Conservation (phyloP, 2,329 filamentous ascomycete genomes). For the Cladosporium sp. region DNA sequence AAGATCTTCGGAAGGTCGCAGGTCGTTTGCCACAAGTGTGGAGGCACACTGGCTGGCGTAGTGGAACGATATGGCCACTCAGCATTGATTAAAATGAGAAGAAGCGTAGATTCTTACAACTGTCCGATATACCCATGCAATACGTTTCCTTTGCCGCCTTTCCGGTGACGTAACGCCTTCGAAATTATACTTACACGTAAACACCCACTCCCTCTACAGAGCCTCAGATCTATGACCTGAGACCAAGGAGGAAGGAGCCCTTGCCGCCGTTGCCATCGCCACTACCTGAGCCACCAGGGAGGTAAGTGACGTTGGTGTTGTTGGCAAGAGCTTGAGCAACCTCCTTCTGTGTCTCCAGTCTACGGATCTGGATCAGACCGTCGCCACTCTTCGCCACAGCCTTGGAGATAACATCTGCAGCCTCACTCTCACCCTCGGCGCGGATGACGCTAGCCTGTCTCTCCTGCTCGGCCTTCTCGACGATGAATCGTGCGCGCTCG, state of each 20-base stretch:
- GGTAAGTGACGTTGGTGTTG: slow-evolving; percentile 95
- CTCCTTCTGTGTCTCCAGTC: slow-evolving; percentile 95
- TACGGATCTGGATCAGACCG: slow-evolving; percentile 90
- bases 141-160: slow-evolving; percentile 13
- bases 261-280: slow-evolving; percentile 46
- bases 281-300: slow-evolving; percentile 67
- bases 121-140: slow-evolving; percentile 16
- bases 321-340: slow-evolving; percentile 85
- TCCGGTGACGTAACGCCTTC: slow-evolving; percentile 11
- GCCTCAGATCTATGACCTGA: slow-evolving; percentile 52
- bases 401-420: slow-evolving; percentile 90
- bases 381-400: slow-evolving; percentile 92
- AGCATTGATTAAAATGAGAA: slow-evolving; percentile 6
- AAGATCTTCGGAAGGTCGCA: not conserved
- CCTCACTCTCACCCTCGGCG: slow-evolving; percentile 96
- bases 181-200: slow-evolving; percentile 15
- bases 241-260: slow-evolving; percentile 66
- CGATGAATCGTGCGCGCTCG: slow-evolving; percentile 94
- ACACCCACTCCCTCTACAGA: slow-evolving; percentile 7
- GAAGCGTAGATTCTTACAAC: slow-evolving; percentile 18
- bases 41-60: not conserved
- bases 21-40: not conserved
- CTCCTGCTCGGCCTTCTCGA: slow-evolving; percentile 98
- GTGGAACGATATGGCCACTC: not conserved
- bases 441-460: slow-evolving; percentile 97